A percentile compares a stretch with the other conserved stretches of the same genome.
Evolutionary conservation across 2,329 filamentous ascomycete species (phyloP).

Genomic region (Pseudopyrenochaeta lycopersici): DNA sequence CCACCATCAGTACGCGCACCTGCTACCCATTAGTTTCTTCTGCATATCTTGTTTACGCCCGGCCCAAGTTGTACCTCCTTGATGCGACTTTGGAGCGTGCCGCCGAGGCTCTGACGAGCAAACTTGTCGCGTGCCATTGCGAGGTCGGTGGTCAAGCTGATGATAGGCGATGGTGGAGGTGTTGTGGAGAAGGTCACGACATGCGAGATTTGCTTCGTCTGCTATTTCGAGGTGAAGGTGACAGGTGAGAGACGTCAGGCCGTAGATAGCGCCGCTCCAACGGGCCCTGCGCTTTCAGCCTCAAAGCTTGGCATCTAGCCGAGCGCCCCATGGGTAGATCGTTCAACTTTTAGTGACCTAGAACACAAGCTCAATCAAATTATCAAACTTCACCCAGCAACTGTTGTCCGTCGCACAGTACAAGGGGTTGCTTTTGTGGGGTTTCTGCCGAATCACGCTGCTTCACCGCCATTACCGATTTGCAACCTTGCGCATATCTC

Average conservation of each 20-base stretch:
- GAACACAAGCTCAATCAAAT: not conserved
- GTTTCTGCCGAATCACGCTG: not conserved
- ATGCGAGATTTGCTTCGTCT: constrained; percentile 22
- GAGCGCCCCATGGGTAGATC: constrained; percentile 25
- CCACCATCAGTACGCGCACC: constrained; percentile 91
- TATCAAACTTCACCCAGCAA: not conserved
- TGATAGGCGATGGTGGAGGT: constrained; percentile 9
- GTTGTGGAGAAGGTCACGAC: constrained; percentile 21
- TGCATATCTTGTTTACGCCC: not conserved
- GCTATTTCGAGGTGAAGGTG: constrained; percentile 18
- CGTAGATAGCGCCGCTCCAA: constrained; percentile 24
- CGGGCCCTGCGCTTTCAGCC: constrained; percentile 25
- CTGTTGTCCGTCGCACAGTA: not conserved
- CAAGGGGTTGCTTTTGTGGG: not conserved
- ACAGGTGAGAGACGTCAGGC: constrained; percentile 37
- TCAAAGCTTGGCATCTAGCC: constrained; percentile 35
- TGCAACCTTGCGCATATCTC: constrained; percentile 7
- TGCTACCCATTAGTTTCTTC: constrained; percentile 54
- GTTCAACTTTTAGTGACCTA: constrained; percentile 4
- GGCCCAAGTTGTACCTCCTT: constrained; percentile 67
- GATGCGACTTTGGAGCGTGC: constrained; percentile 67
- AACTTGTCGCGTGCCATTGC: constrained; percentile 60
- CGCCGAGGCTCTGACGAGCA: constrained; percentile 69
- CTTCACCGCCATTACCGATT: constrained; percentile 6
- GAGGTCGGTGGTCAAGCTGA: constrained; percentile 11